Evolutionary conservation across 768 basidiomycete genomes (phyloP), one percentile per base, ranked within the genome.

Genomic region (Trametes coccinea): DNA sequence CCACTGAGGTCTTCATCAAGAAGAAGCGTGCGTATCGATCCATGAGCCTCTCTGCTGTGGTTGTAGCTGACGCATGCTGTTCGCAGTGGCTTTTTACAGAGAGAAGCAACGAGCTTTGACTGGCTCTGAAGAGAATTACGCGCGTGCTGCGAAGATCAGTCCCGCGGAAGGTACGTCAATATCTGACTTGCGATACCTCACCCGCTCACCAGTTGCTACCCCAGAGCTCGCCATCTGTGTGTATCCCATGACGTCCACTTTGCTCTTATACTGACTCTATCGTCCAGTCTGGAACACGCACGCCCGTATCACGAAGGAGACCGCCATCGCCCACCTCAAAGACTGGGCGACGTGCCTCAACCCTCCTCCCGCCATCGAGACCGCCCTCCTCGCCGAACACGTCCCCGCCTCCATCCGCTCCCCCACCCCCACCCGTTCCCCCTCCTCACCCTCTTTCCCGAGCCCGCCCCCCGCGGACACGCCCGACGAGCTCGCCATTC

Each of bases 261-360:
- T 2, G 22, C 55, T 61, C 39, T 2, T 14, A 5, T 47, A 22
- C 27, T 56, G 39, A 34, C 58, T 17, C 58, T 2, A 37, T 48
- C 14, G 33, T 11, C 13, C 57, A 90, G 89, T 92, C 73, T 92
- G 91, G 90, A 93, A 92, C 68, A 86, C 80, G 0, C 87, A 91
- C 69, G 71, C 81, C n/a, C 83, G 88, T 4, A 80, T 90, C 46
- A 76, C 79, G 6, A 73, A 77, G 16, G 72, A 72, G 2, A 78
- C 84, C 11, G 88, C 89, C 0, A 69, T 80, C 62, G 80, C 78
- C 0, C 88, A 90, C 61, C 84, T 92, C 56, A 65, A 74, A n/a
- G 81, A 83, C 79, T 87, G 62, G 67, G 77, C 13, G 64, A 74
- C 1, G 71, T 89, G 27, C 78, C 82, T 63, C 13, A 44, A 50